These are phyloP conservation scores for Jatropha multifida DNA, from an alignment of 441 rosid species.

Conservation along the genomic window DNA sequence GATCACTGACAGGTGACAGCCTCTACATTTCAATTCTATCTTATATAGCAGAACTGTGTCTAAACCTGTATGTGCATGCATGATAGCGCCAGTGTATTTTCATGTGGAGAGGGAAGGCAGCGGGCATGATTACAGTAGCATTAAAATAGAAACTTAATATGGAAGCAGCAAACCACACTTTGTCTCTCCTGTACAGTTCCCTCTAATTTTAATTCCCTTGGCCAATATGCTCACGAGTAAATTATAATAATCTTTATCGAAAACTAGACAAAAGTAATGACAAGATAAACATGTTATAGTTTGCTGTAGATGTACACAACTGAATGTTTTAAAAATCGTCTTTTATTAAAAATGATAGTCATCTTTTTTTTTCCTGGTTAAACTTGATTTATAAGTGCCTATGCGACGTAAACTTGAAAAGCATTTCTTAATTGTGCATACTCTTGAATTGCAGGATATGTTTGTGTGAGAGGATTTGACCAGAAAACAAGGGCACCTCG, in stretches of 20 bases:
- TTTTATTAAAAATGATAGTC: not conserved
- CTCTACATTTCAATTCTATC: not conserved
- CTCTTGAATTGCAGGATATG: slow-evolving; percentile 59
- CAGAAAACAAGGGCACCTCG: slow-evolving; percentile 77
- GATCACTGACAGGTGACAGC: not conserved
- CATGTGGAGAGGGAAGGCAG: not conserved
- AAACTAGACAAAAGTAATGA: not conserved
- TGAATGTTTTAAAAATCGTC: not conserved
- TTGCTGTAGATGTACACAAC: not conserved
- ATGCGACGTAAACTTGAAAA: not conserved
- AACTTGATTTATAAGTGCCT: not conserved
- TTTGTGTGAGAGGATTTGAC: slow-evolving; percentile 96
- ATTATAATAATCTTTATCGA: not conserved
- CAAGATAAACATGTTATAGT: not conserved
- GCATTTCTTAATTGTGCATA: not conserved
- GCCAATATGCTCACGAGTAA: not conserved
- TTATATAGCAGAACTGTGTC: not conserved
- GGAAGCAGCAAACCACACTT: not conserved
- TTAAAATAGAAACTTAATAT: not conserved
- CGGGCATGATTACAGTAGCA: not conserved
- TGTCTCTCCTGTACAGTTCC: not conserved
- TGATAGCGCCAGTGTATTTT: not conserved
- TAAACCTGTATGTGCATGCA: slow-evolving; percentile 1
- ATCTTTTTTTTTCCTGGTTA: not conserved
- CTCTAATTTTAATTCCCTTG: not conserved